Evolutionary conservation across 805 yeast genomes (phyloP).

Genomic region (Yarrowia hollandica): DNA sequence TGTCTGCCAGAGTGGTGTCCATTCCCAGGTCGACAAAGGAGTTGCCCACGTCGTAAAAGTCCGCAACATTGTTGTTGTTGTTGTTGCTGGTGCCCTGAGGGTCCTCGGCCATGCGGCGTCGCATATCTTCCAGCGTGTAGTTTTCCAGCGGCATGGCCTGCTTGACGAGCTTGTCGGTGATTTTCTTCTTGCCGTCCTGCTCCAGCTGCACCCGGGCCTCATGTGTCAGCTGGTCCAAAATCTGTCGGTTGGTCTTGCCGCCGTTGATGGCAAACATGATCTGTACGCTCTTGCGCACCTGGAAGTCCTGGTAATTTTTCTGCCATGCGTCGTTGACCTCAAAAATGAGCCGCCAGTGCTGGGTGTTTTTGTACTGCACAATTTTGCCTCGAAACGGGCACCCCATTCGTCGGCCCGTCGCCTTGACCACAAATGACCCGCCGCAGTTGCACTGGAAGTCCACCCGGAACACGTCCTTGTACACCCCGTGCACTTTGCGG

Average conservation of each 20-base stretch:
- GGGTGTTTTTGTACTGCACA: slow-evolving; percentile 27
- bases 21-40: slow-evolving; percentile 21
- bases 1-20: slow-evolving; percentile 18
- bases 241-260: slow-evolving; percentile 26
- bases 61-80: not conserved
- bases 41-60: slow-evolving; percentile 16
- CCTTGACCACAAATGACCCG: slow-evolving; percentile 20
- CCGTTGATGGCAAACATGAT: slow-evolving; percentile 23
- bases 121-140: slow-evolving; percentile 24
- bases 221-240: slow-evolving; percentile 16
- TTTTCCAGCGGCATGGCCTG: slow-evolving; percentile 26
- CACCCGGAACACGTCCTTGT: slow-evolving; percentile 29
- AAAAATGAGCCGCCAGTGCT: slow-evolving; percentile 23
- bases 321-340: slow-evolving; percentile 28
- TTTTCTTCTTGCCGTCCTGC: slow-evolving; percentile 19
- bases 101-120: slow-evolving; percentile 20
- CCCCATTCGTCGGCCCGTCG: slow-evolving; percentile 19
- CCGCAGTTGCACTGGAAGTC: slow-evolving; percentile 30
- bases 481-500: slow-evolving; percentile 27
- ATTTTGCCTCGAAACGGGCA: slow-evolving; percentile 25
- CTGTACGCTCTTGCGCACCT: slow-evolving; percentile 11
- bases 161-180: slow-evolving; percentile 28
- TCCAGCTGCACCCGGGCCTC: slow-evolving; percentile 11
- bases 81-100: not conserved
- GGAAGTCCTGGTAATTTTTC: slow-evolving; percentile 24